A percentile compares a stretch with the other conserved stretches of the same genome.
Conservation (phyloP, 192 early-diverging fungal species). For the Oehlia diaphana region DNA sequence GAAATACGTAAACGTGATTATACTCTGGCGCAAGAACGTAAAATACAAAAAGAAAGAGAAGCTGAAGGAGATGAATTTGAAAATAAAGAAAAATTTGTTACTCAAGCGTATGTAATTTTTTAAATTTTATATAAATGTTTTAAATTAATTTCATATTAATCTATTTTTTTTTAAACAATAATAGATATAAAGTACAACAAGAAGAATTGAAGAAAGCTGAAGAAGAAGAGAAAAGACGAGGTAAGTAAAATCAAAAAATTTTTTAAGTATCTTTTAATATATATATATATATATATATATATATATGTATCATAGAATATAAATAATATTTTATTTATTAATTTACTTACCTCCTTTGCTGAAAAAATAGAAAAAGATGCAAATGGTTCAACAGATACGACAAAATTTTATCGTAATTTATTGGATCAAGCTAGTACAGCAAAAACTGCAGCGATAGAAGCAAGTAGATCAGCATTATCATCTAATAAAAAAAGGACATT, state of each 20-base stretch:
- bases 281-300: not conserved
- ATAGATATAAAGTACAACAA: constrained; percentile 51
- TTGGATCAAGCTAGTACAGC: constrained; percentile 48
- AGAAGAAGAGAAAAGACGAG: constrained; percentile 57
- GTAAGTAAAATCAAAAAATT: constrained; percentile 7
- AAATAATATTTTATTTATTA: not conserved
- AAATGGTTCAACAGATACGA: constrained; percentile 36
- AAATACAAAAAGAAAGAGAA: constrained; percentile 65
- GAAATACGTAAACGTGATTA: constrained; percentile 67
- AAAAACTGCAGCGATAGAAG: constrained; percentile 39
- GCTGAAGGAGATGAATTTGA: constrained; percentile 65
- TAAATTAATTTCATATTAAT: not conserved
- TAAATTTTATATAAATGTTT: not conserved
- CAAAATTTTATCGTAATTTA: constrained; percentile 59
- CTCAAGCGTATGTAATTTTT: constrained; percentile 54
- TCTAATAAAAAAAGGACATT: not conserved
- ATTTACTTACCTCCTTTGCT: not conserved
- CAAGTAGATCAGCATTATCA: constrained; percentile 24
- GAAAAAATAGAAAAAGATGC: constrained; percentile 28
- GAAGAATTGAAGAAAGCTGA: constrained; percentile 61
- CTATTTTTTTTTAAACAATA: not conserved
- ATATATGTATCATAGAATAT: not conserved
- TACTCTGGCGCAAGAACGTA: constrained; percentile 62
- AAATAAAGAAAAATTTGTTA: constrained; percentile 74
- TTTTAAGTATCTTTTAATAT: not conserved